Conservation (phyloP, 768 basidiomycete genomes). For the Lepiota venenata region DNA sequence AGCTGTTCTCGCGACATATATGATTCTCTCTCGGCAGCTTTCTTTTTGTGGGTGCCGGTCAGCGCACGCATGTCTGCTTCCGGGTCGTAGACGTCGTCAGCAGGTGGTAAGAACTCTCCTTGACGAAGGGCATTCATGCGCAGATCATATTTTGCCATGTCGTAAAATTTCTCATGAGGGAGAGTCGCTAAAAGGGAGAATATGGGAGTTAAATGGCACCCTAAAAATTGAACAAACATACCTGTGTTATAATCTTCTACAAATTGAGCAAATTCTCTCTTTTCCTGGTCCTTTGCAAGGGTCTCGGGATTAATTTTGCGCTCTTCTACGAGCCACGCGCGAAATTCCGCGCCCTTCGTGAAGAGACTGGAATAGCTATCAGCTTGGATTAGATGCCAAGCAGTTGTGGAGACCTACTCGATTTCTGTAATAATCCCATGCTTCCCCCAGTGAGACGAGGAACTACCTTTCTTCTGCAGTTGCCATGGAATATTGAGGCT, state of each 20-base stretch:
- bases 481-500: background rate
- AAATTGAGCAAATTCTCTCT: constrained; percentile 81
- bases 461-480: constrained; percentile 49
- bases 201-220: background rate
- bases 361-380: constrained; percentile 56
- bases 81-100: constrained; percentile 77
- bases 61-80: constrained; percentile 80
- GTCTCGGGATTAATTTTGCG: constrained; percentile 89
- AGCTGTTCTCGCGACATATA: constrained; percentile 80
- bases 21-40: constrained; percentile 61
- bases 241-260: constrained; percentile 86
- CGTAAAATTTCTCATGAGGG: constrained; percentile 93
- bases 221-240: constrained; percentile 22
- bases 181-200: constrained; percentile 61
- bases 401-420: constrained; percentile 59
- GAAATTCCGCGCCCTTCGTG: constrained; percentile 82
- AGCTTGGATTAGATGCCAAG: background rate
- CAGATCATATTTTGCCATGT: constrained; percentile 80
- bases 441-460: constrained; percentile 82
- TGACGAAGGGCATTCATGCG: constrained; percentile 82
- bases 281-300: constrained; percentile 78
- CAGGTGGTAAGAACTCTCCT: constrained; percentile 77
- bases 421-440: constrained; percentile 82
- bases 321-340: constrained; percentile 92
- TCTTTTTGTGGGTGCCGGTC: constrained; percentile 66